Conservation (phyloP, 768 basidiomycete genomes). For the Dioszegia aurantiaca region DNA sequence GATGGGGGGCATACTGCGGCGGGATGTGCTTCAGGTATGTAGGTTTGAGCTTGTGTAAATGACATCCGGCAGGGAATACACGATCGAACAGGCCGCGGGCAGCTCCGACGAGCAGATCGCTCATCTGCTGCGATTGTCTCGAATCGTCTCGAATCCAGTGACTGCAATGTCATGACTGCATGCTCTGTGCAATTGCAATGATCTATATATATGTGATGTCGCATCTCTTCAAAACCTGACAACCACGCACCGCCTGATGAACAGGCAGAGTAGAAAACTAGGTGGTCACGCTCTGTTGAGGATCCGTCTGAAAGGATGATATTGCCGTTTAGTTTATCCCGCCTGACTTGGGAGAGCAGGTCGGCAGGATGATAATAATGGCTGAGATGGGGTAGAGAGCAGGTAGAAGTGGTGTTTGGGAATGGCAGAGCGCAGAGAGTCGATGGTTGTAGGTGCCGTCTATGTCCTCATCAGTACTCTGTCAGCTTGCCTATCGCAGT, state of each 20-base stretch:
- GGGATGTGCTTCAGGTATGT: no score
- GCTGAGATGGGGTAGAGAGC: slow-evolving; percentile 13
- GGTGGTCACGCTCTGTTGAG: slow-evolving; percentile 16
- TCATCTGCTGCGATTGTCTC: no score
- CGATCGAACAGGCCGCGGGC: not conserved
- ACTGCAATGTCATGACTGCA: no score
- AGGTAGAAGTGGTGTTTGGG: not conserved
- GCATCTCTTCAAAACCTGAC: slow-evolving; percentile 12
- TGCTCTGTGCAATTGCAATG: no score
- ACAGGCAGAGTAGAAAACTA: slow-evolving; percentile 8
- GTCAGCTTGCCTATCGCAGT: no score
- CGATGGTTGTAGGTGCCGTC: not conserved
- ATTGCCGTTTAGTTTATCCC: slow-evolving; percentile 47
- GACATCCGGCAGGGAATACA: no score
- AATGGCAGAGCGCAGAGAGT: not conserved
- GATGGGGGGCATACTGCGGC: slow-evolving; percentile 24
- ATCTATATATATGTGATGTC: no score
- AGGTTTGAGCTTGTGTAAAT: no score
- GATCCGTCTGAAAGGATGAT: slow-evolving; percentile 18
- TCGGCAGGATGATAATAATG: slow-evolving; percentile 43
- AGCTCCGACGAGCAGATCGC: not conserved
- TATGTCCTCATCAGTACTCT: not conserved
- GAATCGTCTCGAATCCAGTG: no score
- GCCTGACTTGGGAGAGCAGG: slow-evolving; percentile 22
- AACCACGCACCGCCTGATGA: slow-evolving; percentile 14